phyloP scores from a whole-genome alignment of 164 flowering plant species.

The Vitis amurensis region DNA sequence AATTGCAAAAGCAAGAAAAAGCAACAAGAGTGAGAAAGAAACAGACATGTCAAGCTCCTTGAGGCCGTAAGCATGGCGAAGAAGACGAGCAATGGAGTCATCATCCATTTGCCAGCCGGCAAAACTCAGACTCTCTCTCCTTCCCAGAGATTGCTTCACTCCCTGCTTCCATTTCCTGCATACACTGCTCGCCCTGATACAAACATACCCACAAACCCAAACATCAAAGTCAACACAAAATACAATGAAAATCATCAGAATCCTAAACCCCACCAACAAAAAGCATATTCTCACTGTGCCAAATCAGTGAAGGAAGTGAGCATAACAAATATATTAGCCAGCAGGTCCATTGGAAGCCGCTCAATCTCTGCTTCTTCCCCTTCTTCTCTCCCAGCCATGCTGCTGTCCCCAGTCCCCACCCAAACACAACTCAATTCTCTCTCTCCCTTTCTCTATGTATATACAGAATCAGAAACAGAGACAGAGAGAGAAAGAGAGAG shows the following conservation, averaged over 20 bases:
- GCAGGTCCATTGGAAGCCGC: constrained; percentile 61
- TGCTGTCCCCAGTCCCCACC: constrained; percentile 6
- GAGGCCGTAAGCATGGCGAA: constrained; percentile 65
- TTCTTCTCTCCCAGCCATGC: background rate
- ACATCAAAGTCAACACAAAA: background rate
- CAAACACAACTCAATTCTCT: background rate
- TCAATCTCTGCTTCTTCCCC: constrained; percentile 54
- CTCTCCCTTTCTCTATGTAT: background rate
- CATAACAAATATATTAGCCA: constrained; percentile 56
- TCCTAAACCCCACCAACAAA: background rate
- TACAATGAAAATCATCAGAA: background rate
- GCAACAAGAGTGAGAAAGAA: constrained; percentile 2
- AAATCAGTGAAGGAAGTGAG: constrained; percentile 65
- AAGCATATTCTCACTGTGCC: constrained; percentile 51
- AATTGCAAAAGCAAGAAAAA: background rate
- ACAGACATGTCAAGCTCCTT: constrained; percentile 87
- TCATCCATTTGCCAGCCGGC: constrained; percentile 92
- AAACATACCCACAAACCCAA: constrained; percentile 3
- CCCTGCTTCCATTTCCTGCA: constrained; percentile 89
- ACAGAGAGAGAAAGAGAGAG: background rate
- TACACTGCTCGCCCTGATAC: constrained; percentile 57
- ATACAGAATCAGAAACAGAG: background rate
- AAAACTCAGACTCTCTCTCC: constrained; percentile 70
- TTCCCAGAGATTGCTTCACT: constrained; percentile 69
- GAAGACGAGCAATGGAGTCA: constrained; percentile 74